phyloP scores from a whole-genome alignment of 352 stramenopile species.

The Globisporangium okanoganense region DNA sequence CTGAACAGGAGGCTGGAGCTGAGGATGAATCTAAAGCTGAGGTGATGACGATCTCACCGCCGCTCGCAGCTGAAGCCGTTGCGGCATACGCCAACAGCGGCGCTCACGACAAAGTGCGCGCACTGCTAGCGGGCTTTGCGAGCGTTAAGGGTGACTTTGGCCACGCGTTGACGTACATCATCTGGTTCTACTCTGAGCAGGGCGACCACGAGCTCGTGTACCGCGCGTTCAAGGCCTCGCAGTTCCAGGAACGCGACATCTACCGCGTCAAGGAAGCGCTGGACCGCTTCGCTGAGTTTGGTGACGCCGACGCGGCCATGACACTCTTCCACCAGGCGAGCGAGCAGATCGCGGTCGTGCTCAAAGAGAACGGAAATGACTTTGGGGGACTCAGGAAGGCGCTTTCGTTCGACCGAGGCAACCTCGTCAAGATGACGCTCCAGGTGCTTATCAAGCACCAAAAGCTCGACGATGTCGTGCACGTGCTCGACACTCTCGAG shows the following conservation, averaged over 20 bases:
- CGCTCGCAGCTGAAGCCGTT: conserved; percentile 33
- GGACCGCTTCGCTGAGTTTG: conserved; percentile 35
- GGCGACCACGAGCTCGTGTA: conserved; percentile 36
- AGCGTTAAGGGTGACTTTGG: conserved; percentile 26
- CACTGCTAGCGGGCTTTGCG: conserved; percentile 40
- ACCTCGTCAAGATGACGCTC: conserved; percentile 23
- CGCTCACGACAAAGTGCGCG: conserved; percentile 43
- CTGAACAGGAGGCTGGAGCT: neutral
- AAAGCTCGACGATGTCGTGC: conserved; percentile 26
- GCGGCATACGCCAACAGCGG: conserved; percentile 33
- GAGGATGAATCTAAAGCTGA: neutral
- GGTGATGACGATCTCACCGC: conserved; percentile 20
- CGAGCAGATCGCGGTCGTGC: conserved; percentile 23
- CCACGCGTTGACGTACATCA: conserved; percentile 27
- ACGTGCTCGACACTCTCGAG: conserved; percentile 31
- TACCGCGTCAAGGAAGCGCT: conserved; percentile 38
- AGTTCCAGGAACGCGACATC: conserved; percentile 38
- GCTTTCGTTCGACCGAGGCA: conserved; percentile 11
- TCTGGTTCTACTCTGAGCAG: conserved; percentile 24
- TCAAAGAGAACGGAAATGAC: conserved; percentile 16
- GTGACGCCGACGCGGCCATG: conserved; percentile 30
- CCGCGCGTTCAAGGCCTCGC: conserved; percentile 37
- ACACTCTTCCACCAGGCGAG: conserved; percentile 32
- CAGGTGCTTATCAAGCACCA: conserved; percentile 30
- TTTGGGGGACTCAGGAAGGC: conserved; percentile 5